Evolutionary conservation across 805 yeast species (phyloP), one percentile per base, ranked within the genome.

Genomic region (Brettanomyces anomalus): DNA sequence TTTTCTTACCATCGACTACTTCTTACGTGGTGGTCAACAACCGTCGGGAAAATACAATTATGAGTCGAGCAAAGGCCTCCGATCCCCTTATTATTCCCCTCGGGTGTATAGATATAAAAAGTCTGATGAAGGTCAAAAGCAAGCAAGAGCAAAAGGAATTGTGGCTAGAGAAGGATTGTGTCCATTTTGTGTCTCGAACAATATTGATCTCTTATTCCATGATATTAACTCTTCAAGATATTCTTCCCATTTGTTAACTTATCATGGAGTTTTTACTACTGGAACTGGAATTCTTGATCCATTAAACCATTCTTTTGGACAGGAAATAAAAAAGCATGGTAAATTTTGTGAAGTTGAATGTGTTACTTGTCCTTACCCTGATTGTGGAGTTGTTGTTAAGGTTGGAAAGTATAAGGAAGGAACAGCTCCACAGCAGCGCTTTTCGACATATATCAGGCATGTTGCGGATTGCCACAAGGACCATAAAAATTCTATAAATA

Each of bases 221-320:
- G 55, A 53, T 32, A 44, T 53, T 45, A 53, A 51, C 24, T 45
- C 43, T 17, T 51, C 56, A 7, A 39, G 39, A 13, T 53, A 52
- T 33, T 44, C 52, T 10, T 46, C 49, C 13, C 57, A 53, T 35
- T 36, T 53, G 24, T 41, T 51, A 17, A 46, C 39, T 17, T 44
- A 44, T 21, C 57, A 53, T 28, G 57, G 55, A 14, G 43, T 53
- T 11, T 49, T 47, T 36, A 46, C 55, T 3, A 52, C 45, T 17
- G 55, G 55, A 7, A 34, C 39, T 17, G 15, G 10, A 3, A 41
- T 49, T 8, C 45, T 42, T 4, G 39, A 32, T 5, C 55, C 57
- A 2, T 14, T 14, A 13, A 28, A 33, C 13, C 45, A 45, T 24
- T 34, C 34, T 8, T 21, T 34, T 32, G 56, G 51, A 13, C 13